Conservation (phyloP, 768 basidiomycete genomes). For the Mycena chlorophos region DNA sequence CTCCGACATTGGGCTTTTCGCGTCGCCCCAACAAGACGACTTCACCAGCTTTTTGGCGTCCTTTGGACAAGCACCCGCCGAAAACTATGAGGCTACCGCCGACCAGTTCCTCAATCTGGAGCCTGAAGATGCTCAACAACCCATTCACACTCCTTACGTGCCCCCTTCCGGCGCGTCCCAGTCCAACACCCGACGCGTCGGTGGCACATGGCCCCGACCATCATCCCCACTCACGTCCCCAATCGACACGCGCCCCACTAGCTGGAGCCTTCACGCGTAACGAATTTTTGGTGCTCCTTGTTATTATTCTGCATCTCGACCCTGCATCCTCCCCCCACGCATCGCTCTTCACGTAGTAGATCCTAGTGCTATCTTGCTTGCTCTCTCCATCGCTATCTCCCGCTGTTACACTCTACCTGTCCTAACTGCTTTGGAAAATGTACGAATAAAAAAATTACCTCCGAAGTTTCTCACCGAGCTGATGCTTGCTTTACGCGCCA, state of each 20-base stretch:
- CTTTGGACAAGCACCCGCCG: slow-evolving; percentile 21
- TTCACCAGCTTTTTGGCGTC: slow-evolving; percentile 25
- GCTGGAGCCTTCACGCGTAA: slow-evolving; percentile 7
- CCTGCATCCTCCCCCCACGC: background rate
- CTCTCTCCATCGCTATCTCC: slow-evolving; percentile 1
- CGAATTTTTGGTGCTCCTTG: background rate
- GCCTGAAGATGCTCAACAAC: slow-evolving; percentile 14
- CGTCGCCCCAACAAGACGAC: slow-evolving; percentile 20
- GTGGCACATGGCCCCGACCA: slow-evolving; percentile 46
- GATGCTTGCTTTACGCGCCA: background rate
- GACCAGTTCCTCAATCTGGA: slow-evolving; percentile 43
- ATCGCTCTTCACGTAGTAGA: slow-evolving; percentile 10
- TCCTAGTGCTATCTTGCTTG: background rate
- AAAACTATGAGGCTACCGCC: slow-evolving; percentile 25
- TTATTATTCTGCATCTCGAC: background rate
- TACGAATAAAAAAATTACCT: background rate
- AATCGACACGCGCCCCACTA: slow-evolving; percentile 31
- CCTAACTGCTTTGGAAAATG: background rate
- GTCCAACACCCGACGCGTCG: slow-evolving; percentile 55
- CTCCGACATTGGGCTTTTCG: slow-evolving; percentile 23
- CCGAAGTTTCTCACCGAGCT: background rate
- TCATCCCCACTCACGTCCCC: slow-evolving; percentile 21
- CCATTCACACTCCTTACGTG: slow-evolving; percentile 36
- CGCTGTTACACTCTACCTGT: background rate
- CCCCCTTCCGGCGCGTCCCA: slow-evolving; percentile 57